phyloP scores from a whole-genome alignment of 192 early-diverging fungal species.

The Coemansia sp. region DNA sequence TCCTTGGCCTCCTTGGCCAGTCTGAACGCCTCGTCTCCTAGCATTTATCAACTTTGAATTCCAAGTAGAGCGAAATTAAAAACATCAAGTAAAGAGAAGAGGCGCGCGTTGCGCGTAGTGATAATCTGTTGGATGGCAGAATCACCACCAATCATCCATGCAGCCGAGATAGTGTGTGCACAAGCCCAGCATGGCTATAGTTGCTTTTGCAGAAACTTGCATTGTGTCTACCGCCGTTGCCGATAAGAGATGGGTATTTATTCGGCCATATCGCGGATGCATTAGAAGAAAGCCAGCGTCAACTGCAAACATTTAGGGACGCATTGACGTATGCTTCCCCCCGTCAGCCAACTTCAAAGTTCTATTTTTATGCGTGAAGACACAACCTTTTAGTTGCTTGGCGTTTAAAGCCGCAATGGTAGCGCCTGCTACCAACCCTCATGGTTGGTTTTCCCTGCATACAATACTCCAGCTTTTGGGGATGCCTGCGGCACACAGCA shows the following conservation, averaged over 20 bases:
- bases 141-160: background rate
- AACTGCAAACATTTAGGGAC: background rate
- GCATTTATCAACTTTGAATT: slow-evolving; percentile 44
- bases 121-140: background rate
- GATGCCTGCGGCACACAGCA: background rate
- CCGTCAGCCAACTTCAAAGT: background rate
- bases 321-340: background rate
- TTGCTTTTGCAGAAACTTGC: background rate
- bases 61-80: slow-evolving; percentile 4
- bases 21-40: slow-evolving; percentile 76
- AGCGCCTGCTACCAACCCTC: slow-evolving; percentile 26
- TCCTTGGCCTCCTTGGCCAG: slow-evolving; percentile 82
- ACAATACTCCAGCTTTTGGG: slow-evolving; percentile 17
- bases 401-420: background rate
- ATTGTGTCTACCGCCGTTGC: background rate
- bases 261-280: slow-evolving; percentile 4
- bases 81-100: background rate
- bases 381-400: background rate
- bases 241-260: background rate
- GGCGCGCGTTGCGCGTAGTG: background rate
- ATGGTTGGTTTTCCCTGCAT: slow-evolving; percentile 50
- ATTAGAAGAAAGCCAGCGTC: background rate
- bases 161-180: background rate
- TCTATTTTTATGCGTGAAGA: background rate
- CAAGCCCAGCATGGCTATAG: background rate